phyloP scores from a whole-genome alignment of 75 land plant genomes.

The Cunninghamia lanceolata region DNA sequence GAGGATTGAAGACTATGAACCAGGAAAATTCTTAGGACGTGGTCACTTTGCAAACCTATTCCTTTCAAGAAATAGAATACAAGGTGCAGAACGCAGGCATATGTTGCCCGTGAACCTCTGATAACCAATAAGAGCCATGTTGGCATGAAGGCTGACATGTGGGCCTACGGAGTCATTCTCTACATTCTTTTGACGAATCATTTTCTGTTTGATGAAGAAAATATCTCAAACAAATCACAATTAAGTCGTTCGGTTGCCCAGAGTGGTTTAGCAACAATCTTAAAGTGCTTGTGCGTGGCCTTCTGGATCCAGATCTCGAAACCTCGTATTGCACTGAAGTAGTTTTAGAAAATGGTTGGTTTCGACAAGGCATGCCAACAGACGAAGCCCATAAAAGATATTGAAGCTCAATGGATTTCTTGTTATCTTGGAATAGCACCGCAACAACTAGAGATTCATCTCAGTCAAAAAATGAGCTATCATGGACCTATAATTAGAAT shows the following conservation, averaged over 20 bases:
- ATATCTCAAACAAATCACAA: too few species aligned
- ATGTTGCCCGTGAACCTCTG: slow-evolving; percentile 59
- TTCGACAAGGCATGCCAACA: neutral
- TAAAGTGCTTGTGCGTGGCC: slow-evolving; percentile 16
- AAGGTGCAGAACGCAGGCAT: slow-evolving; percentile 61
- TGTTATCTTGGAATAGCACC: neutral
- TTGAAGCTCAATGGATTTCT: neutral
- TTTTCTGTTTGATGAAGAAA: neutral
- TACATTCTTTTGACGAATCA: slow-evolving; percentile 33
- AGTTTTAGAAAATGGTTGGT: slow-evolving; percentile 13
- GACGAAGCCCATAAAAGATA: too few species aligned
- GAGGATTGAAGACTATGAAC: too few species aligned
- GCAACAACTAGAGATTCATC: neutral
- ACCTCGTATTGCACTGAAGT: slow-evolving; percentile 5
- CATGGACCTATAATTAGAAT: too few species aligned
- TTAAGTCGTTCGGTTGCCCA: neutral
- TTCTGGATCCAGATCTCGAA: slow-evolving; percentile 36
- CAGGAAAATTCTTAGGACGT: too few species aligned
- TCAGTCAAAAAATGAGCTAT: neutral
- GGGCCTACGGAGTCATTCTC: slow-evolving; percentile 64
- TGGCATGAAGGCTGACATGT: slow-evolving; percentile 51
- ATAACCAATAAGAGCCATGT: slow-evolving; percentile 28
- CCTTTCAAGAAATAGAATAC: too few species aligned
- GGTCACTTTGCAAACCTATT: too few species aligned
- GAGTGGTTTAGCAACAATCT: slow-evolving; percentile 40